A percentile compares a stretch with the other conserved stretches of the same genome.
Evolutionary conservation across 495 filamentous ascomycete species (phyloP).

Genomic region (Amphirosellinia nigrospora): DNA sequence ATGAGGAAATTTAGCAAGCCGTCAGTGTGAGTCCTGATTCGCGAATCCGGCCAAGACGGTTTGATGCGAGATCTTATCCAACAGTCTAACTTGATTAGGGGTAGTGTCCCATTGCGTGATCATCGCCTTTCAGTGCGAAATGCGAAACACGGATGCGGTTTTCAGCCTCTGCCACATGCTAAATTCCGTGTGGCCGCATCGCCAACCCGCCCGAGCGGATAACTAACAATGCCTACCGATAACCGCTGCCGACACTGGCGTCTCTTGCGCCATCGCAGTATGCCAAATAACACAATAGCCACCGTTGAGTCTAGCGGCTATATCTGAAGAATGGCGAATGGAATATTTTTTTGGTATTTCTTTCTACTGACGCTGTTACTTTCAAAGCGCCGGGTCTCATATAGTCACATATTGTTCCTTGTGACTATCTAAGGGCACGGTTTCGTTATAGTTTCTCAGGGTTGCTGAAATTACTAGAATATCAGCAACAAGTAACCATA

Average conservation of each 20-base stretch:
- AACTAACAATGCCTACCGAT: slow-evolving; percentile 16
- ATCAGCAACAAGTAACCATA: slow-evolving; percentile 1
- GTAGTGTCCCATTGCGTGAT: slow-evolving; percentile 27
- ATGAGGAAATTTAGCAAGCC: slow-evolving; percentile 11
- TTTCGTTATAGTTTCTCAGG: not conserved
- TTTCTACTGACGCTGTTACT: not conserved
- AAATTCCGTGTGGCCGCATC: slow-evolving; percentile 16
- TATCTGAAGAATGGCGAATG: slow-evolving; percentile 7
- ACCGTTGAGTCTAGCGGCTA: slow-evolving; percentile 6
- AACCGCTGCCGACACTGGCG: slow-evolving; percentile 26
- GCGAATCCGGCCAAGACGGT: not conserved
- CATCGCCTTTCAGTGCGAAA: slow-evolving; percentile 26
- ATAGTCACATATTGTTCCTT: slow-evolving; percentile 4
- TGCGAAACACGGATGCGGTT: not conserved
- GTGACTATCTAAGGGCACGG: not conserved
- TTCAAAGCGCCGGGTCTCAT: slow-evolving; percentile 2
- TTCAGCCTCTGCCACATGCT: slow-evolving; percentile 23
- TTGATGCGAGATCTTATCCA: not conserved
- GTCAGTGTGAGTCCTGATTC: not conserved
- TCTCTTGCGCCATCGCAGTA: slow-evolving; percentile 28
- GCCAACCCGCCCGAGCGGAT: slow-evolving; percentile 27
- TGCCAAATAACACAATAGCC: slow-evolving; percentile 25
- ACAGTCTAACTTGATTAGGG: not conserved
- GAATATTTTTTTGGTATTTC: slow-evolving; percentile 11
- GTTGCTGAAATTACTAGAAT: not conserved